Conservation (phyloP, 2,329 filamentous ascomycete species). For the Camillea tinctor region DNA sequence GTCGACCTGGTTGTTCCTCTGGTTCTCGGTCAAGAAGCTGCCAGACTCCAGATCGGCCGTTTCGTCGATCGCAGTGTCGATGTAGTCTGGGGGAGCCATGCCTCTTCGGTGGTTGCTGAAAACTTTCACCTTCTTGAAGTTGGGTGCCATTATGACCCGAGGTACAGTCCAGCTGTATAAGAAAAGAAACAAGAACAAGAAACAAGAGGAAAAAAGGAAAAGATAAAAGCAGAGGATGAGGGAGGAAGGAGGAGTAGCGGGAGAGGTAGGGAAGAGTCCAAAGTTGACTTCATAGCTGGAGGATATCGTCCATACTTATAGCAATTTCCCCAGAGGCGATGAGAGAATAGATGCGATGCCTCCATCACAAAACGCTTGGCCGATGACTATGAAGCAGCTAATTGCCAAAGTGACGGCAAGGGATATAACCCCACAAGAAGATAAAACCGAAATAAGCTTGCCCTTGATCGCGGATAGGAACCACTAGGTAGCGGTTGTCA, state of each 20-base stretch:
- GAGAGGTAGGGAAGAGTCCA: slow-evolving; percentile 10
- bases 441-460: slow-evolving; percentile 6
- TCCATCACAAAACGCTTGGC: slow-evolving; percentile 26
- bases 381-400: slow-evolving; percentile 20
- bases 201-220: slow-evolving; percentile 13
- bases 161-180: slow-evolving; percentile 32
- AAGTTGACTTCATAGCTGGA: slow-evolving; percentile 14
- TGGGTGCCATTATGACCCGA: slow-evolving; percentile 31
- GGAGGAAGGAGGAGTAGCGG: slow-evolving; percentile 13
- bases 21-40: slow-evolving; percentile 29
- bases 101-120: slow-evolving; percentile 26
- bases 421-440: slow-evolving; percentile 14
- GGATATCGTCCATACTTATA: slow-evolving; percentile 23
- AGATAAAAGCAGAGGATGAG: slow-evolving; percentile 15
- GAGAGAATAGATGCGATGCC: slow-evolving; percentile 11
- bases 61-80: slow-evolving; percentile 23
- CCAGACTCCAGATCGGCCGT: slow-evolving; percentile 31
- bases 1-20: slow-evolving; percentile 25
- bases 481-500: not conserved
- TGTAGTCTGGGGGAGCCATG: slow-evolving; percentile 21
- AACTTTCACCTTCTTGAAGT: slow-evolving; percentile 32
- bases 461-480: not conserved
- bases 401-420: slow-evolving; percentile 17
- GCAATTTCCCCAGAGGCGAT: slow-evolving; percentile 5
- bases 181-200: slow-evolving; percentile 14